Base-by-base conservation (phyloP, 208 protist species). In the Trypanosoma theileri region DNA sequence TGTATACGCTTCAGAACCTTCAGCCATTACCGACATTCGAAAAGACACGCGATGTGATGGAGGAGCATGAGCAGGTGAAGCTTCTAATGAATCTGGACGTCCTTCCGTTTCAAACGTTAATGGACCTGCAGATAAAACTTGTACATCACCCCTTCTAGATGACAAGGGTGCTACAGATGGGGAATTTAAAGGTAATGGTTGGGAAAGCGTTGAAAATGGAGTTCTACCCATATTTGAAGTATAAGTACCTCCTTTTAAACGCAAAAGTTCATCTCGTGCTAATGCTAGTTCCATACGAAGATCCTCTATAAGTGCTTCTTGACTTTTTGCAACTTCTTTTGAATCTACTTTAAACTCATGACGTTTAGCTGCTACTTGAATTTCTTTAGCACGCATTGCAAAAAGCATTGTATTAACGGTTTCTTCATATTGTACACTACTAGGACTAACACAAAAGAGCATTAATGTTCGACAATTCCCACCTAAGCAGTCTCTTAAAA, bases 401-500 rank as follows among this genome's bases (percentile, higher is more conserved):
- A 92, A 95, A 26, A 84, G 78, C 83, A 95, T 88, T 26, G 89
- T 92, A 78, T 93, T 91, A 28, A 92, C 71, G 9, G 80, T 82
- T 63, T 95, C 89, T 60, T 95, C 89, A 16, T 83, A 74, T 40
- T 90, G 73, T 16, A 70, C 66, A 1, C 70, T 78, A 59, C 73
- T 86, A 4, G 91, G 91, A 56, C 75, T 89, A 12, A 96, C 52
- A 67, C 85, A 92, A 60, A 92, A 90, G 0, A 96, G 64, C 77
- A 96, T 90, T 66, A 80, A 66, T 17, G 91, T 94, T 31, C 83
- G 78, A 77, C 86, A 90, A 82, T 96, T 96, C 31, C 88, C 91
- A 45, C 82, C 86, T 0, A 96, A 62, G 51, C 85, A 63, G 66
- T 93, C 85, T 14, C 78, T 77, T 71, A 96, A 71, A 44, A 96